Conservation (phyloP, 805 yeast genomes). For the Metschnikowia lochheadii region DNA sequence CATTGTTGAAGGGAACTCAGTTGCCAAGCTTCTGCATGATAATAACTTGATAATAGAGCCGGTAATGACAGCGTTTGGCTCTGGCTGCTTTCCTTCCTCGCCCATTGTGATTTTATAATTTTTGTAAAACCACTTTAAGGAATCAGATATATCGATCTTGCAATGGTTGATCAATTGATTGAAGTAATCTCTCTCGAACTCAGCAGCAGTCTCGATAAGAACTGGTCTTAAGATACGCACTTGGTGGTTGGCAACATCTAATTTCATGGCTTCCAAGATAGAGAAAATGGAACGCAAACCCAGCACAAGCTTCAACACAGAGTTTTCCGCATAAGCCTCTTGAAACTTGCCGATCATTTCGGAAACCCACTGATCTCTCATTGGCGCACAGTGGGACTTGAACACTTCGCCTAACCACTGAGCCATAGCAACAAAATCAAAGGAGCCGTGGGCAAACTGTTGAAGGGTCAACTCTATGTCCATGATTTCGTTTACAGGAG, state of each 20-base stretch:
- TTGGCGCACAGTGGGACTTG: conserved; percentile 91
- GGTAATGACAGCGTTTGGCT: conserved; percentile 39
- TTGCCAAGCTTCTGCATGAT: conserved; percentile 75
- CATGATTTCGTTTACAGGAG: conserved; percentile 62
- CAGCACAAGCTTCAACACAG: conserved; percentile 55
- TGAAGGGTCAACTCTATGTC: conserved; percentile 75
- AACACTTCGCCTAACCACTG: conserved; percentile 73
- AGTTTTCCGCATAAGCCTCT: conserved; percentile 43
- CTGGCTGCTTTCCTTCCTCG: conserved; percentile 14
- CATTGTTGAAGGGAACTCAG: conserved; percentile 78
- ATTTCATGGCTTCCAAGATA: conserved; percentile 88
- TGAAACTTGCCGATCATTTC: conserved; percentile 66
- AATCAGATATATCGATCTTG: conserved; percentile 56
- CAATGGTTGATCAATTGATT: conserved; percentile 47
- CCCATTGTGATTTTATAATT: conserved; percentile 23
- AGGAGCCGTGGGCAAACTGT: conserved; percentile 65
- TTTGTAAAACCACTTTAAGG: conserved; percentile 61
- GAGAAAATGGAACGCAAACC: conserved; percentile 77
- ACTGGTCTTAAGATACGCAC: conserved; percentile 81
- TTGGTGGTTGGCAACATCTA: conserved; percentile 94
- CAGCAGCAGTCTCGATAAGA: conserved; percentile 79
- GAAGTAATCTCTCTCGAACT: conserved; percentile 84
- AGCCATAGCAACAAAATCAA: conserved; percentile 67
- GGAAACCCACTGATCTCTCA: conserved; percentile 87
- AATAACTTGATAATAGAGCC: conserved; percentile 58